Base-by-base conservation (phyloP, 2,329 filamentous ascomycete species). In the Colletotrichum noveboracense region DNA sequence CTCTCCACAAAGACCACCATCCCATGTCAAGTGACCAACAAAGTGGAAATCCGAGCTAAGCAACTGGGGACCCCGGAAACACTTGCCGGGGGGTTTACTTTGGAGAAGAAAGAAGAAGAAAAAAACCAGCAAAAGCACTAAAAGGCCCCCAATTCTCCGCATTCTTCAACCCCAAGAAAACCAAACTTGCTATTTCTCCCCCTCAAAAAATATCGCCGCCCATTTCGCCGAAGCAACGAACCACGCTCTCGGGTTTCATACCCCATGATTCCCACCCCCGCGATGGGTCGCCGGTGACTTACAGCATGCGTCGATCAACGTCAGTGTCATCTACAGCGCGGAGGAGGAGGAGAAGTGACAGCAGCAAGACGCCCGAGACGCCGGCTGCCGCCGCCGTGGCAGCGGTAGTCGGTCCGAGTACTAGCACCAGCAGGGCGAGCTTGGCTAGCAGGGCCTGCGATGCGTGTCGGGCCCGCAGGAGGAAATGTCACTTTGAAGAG, bases 371-470 rank as follows among this genome's bases (percentile, higher is more conserved):
- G 24, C 72, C 72, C 5, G 68, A 71, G 16, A 24, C 48, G 16
- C 9, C 34, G 13, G 34, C 24, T 26, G 66, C 24, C 3, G 18
- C 14, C n/a, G n/a, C 43, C n/a, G n/a, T 52, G 10, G 43, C 4
- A 0, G 36, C 36, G 38, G 43, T 48, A 48, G 43, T 52, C 43
- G 43, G 43, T 52, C 43, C 43, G 43, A 52, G 43, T n/a, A 48
- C 18, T n/a, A 48, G 38, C 38, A 43, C 1, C 43, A 21, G 43
- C 48, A 66, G 72, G 30, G 38, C 72, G 10, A 71, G 21, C 14
- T 71, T 80, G 30, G 78, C 79, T 9, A 76, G 75, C n/a, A 74
- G 79, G 58, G 79, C 79, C 4, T 80, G 79, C 58, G 79, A 80
- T 73, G 79, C 78, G 13, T 80, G 79, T 61, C 77, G 79, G 28